phyloP scores from a whole-genome alignment of 1,139 yeast genomes.

The Hemisphaericaspora lyxosophila region DNA sequence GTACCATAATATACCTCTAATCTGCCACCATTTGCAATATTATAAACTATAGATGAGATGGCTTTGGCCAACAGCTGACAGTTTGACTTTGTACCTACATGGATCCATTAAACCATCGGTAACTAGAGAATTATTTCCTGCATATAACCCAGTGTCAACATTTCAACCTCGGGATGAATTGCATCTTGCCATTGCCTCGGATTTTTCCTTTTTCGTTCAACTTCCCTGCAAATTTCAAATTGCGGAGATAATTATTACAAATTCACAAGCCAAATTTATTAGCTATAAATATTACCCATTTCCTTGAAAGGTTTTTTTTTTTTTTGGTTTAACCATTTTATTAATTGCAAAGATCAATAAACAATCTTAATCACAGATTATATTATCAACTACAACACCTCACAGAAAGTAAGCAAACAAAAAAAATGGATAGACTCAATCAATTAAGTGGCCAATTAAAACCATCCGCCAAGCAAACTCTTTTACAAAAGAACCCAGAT shows the following conservation, averaged over 20 bases:
- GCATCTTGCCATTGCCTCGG: neutral
- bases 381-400: too few species aligned
- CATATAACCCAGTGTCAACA: conserved; percentile 7
- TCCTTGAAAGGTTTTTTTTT: neutral
- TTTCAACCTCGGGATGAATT: neutral
- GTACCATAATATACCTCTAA: too few species aligned
- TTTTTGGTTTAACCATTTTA: neutral
- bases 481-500: conserved; percentile 64
- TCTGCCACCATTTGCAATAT: too few species aligned
- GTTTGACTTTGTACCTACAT: too few species aligned
- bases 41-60: too few species aligned
- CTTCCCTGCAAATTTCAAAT: conserved; percentile 2
- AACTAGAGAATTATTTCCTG: neutral
- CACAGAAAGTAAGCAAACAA: neutral
- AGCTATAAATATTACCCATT: conserved; percentile 3
- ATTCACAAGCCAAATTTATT: conserved; percentile 2
- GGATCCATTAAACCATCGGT: too few species aligned
- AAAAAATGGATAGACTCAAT: conserved; percentile 58
- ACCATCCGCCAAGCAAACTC: conserved; percentile 45
- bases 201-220: neutral
- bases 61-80: too few species aligned
- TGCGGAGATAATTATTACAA: conserved; percentile 16
- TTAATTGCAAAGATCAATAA: too few species aligned
- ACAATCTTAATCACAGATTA: neutral
- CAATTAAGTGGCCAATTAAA: conserved; percentile 59